Percentiles rank a stretch among this genome's conserved stretches.
phyloP scores from a whole-genome alignment of 31 red algal genomes.

The Porphyra umbilicalis region DNA sequence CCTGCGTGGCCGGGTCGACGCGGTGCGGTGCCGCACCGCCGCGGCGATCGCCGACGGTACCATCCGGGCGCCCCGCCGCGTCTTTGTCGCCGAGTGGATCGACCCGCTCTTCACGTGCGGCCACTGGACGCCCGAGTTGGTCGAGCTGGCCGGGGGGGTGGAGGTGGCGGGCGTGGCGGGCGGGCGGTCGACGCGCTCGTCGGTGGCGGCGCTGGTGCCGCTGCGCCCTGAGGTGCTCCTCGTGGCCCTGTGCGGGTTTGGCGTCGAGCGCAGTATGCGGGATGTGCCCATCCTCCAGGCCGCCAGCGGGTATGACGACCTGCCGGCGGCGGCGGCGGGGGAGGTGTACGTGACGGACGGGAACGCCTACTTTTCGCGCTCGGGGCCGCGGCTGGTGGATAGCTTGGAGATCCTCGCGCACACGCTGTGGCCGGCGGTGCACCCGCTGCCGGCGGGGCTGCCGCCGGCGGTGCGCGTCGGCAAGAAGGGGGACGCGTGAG shows the following conservation, averaged over 20 bases:
- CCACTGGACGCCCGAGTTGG: constrained; percentile 45
- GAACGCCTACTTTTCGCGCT: constrained; percentile 42
- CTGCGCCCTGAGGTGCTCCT: constrained; percentile 16
- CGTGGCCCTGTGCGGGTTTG: constrained; percentile 30
- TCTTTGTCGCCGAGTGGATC: constrained; percentile 37
- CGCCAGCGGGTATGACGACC: not conserved
- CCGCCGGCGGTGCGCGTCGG: not conserved
- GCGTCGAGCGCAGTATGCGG: constrained; percentile 15
- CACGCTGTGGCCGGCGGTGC: not conserved
- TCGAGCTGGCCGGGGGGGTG: constrained; percentile 25
- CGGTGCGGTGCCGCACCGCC: constrained; percentile 1
- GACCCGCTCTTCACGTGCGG: constrained; percentile 28
- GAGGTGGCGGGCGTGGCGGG: constrained; percentile 17
- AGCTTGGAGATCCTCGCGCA: constrained; percentile 36
- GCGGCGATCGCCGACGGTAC: not conserved
- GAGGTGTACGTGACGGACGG: constrained; percentile 28
- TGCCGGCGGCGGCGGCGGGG: not conserved
- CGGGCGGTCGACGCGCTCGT: constrained; percentile 10
- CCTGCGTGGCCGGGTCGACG: constrained; percentile 5
- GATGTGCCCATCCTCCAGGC: constrained; percentile 10
- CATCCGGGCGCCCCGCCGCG: not conserved
- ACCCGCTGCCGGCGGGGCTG: not conserved
- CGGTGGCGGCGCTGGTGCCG: constrained; percentile 11
- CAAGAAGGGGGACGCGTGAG: not conserved
- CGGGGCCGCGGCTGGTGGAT: constrained; percentile 33